These are phyloP conservation scores for Cyberlindnera mycetangii DNA, from an alignment of 805 yeast genomes.

Conservation along the genomic window DNA sequence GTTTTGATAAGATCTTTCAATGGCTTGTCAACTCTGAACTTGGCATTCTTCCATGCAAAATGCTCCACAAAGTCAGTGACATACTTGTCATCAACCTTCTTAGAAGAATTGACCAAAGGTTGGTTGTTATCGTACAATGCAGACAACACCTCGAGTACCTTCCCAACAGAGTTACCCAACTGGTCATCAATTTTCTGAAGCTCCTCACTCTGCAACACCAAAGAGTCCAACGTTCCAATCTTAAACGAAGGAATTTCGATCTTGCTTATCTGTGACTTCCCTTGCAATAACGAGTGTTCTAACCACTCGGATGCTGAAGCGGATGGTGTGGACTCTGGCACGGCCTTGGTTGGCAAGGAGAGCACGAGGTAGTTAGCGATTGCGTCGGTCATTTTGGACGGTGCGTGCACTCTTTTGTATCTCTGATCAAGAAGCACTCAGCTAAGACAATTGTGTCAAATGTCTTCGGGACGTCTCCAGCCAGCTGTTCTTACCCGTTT, in stretches of 20 bases:
- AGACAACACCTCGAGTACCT: constrained; percentile 71
- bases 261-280: constrained; percentile 53
- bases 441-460: too few relatives aligned
- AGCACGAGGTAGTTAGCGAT: constrained; percentile 48
- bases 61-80: constrained; percentile 66
- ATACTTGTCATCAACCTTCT: constrained; percentile 48
- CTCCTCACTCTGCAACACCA: constrained; percentile 90
- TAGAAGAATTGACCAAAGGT: constrained; percentile 44
- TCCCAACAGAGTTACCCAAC: constrained; percentile 62
- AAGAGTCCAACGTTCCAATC: constrained; percentile 90
- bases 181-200: constrained; percentile 79
- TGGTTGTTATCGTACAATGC: constrained; percentile 43
- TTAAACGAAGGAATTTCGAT: constrained; percentile 80
- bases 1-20: constrained; percentile 69
- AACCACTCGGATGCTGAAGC: constrained; percentile 49
- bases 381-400: constrained; percentile 27
- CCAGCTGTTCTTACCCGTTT: background rate
- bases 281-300: constrained; percentile 51
- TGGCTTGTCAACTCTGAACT: constrained; percentile 82
- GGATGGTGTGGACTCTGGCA: constrained; percentile 48
- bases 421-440: too few relatives aligned
- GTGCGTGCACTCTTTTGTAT: too few relatives aligned
- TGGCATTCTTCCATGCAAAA: constrained; percentile 86
- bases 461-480: background rate
- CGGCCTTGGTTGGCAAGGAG: constrained; percentile 52